Conservation (phyloP, 306 rosid genomes). For the Sesbania bispinosa region DNA sequence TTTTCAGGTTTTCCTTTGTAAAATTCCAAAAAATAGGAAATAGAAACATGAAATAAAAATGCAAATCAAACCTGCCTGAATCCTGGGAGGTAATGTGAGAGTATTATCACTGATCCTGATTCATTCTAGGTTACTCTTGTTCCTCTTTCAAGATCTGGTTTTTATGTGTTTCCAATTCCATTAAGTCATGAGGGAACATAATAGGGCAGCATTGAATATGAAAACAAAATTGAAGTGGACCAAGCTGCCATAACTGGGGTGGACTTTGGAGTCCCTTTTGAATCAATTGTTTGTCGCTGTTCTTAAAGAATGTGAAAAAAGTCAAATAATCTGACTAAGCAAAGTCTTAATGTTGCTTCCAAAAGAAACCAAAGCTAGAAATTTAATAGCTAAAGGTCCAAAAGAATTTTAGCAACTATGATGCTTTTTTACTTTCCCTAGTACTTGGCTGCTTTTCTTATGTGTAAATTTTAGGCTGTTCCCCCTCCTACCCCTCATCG, state of each 20-base stretch:
- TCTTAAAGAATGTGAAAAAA: conserved; percentile 21
- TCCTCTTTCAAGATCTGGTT: neutral
- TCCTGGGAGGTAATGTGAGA: no score
- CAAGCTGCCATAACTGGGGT: conserved; percentile 30
- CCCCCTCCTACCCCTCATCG: neutral
- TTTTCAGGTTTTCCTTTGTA: no score
- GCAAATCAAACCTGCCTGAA: no score
- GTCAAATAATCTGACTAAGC: conserved; percentile 40
- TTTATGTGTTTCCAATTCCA: conserved; percentile 2
- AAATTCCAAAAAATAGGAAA: no score
- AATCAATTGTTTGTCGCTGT: conserved; percentile 30
- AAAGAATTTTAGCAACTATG: conserved; percentile 16
- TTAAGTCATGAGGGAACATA: conserved; percentile 19
- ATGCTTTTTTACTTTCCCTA: conserved; percentile 18
- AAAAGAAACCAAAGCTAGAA: conserved; percentile 9
- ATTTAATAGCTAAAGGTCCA: conserved; percentile 1
- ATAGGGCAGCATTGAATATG: neutral
- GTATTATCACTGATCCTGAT: neutral
- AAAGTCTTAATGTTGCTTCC: conserved; percentile 26
- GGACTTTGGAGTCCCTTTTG: conserved; percentile 12
- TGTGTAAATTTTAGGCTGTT: conserved; percentile 22
- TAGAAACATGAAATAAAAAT: no score
- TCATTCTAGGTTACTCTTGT: neutral
- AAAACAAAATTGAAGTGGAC: conserved; percentile 37
- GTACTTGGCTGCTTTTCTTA: conserved; percentile 14